Evolutionary conservation across 176 grass and related monocot genomes (phyloP).

Genomic region (Typha latifolia): DNA sequence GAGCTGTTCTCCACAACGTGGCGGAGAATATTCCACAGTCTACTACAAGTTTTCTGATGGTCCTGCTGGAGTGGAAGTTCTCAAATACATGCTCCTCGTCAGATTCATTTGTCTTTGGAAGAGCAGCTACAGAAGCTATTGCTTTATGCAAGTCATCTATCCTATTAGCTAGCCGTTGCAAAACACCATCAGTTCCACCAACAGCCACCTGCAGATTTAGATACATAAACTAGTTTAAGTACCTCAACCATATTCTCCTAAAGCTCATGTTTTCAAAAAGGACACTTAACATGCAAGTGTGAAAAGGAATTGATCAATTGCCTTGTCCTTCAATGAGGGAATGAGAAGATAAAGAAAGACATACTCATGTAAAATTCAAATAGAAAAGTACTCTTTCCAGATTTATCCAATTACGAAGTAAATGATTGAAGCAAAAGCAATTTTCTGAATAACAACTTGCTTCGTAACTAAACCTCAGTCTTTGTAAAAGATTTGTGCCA

Average conservation of each 20-base stretch:
- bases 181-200: conserved; percentile 60
- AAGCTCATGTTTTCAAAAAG: no score
- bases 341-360: no score
- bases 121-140: conserved; percentile 57
- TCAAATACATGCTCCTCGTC: conserved; percentile 63
- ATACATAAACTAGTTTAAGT: not conserved
- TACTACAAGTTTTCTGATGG: conserved; percentile 61
- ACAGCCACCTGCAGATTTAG: conserved; percentile 38
- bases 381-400: no score
- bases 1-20: conserved; percentile 54
- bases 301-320: no score
- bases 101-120: conserved; percentile 45
- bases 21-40: conserved; percentile 53
- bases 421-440: no score
- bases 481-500: no score
- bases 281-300: not conserved
- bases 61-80: conserved; percentile 71
- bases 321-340: no score
- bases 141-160: conserved; percentile 45
- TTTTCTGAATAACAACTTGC: no score
- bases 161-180: conserved; percentile 36
- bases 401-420: no score
- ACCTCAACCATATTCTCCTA: not conserved
- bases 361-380: no score
- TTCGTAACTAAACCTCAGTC: no score